A percentile compares a stretch with the other conserved stretches of the same genome.
phyloP scores from a whole-genome alignment of 2,329 filamentous ascomycete genomes.

The Penicillium sp. region DNA sequence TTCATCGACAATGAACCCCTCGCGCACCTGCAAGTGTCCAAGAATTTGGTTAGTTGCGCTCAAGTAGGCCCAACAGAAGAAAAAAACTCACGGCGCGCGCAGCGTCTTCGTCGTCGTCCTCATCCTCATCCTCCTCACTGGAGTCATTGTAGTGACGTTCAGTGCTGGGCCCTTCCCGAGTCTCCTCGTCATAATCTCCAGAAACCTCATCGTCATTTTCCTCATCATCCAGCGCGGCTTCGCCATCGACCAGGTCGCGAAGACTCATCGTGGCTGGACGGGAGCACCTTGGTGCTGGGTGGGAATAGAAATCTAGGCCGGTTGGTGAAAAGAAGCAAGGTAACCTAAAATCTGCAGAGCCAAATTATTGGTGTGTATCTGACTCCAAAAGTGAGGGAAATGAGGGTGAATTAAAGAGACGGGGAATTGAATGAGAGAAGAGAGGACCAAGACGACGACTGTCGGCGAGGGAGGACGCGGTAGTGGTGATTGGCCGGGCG shows the following conservation, averaged over 20 bases:
- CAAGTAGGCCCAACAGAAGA: background rate
- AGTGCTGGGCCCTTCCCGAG: conserved; percentile 35
- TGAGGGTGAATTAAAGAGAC: conserved; percentile 1
- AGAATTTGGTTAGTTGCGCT: conserved; percentile 13
- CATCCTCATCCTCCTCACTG: conserved; percentile 86
- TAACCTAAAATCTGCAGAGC: too few species aligned
- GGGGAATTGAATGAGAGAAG: conserved; percentile 13
- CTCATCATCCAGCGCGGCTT: conserved; percentile 82
- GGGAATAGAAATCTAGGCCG: conserved; percentile 5
- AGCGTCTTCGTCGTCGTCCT: conserved; percentile 86
- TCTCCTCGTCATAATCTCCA: conserved; percentile 62
- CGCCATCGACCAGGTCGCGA: conserved; percentile 68
- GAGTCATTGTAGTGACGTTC: conserved; percentile 65
- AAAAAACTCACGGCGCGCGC: conserved; percentile 58
- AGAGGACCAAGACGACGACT: conserved; percentile 14
- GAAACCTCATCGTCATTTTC: conserved; percentile 76
- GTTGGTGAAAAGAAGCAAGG: background rate
- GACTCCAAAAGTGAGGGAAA: conserved; percentile 5
- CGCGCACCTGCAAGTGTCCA: conserved; percentile 59
- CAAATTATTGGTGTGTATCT: conserved; percentile 5
- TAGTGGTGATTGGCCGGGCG: conserved; percentile 15
- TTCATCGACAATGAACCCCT: conserved; percentile 94
- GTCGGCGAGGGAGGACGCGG: conserved; percentile 17
- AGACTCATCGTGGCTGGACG: conserved; percentile 49
- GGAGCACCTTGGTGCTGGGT: conserved; percentile 13